Evolutionary conservation across 2,329 filamentous ascomycete species (phyloP).

Genomic region (Colletotrichum sp.): DNA sequence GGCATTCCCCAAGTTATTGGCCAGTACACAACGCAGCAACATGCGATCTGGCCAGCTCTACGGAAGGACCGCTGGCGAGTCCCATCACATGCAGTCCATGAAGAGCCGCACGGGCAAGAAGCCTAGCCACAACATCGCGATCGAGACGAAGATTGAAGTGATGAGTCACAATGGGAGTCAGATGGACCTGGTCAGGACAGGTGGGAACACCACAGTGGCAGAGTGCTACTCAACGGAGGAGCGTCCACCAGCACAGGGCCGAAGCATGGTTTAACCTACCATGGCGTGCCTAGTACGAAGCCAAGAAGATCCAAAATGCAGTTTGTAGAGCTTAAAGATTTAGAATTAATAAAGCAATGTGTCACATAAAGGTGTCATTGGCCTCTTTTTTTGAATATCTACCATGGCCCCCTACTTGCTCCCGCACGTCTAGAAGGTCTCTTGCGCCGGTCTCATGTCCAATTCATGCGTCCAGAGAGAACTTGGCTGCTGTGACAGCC

Average conservation of each 20-base stretch:
- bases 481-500: slow-evolving; percentile 29
- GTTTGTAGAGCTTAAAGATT: not conserved
- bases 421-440: slow-evolving; percentile 6
- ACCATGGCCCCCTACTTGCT: not conserved
- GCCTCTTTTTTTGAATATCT: not conserved
- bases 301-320: not conserved
- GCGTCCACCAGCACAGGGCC: not conserved
- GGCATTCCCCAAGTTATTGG: slow-evolving; percentile 21
- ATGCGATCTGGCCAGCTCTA: not conserved
- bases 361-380: not conserved
- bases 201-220: not conserved
- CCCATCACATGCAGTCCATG: not conserved
- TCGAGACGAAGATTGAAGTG: not conserved
- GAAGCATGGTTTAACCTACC: not conserved
- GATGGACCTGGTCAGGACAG: not conserved
- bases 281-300: not conserved
- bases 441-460: slow-evolving; percentile 21
- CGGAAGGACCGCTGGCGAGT: not conserved
- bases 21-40: not conserved
- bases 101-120: not conserved
- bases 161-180: not conserved
- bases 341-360: not conserved
- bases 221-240: not conserved
- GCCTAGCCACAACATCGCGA: not conserved
- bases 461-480: slow-evolving; percentile 21